These are phyloP conservation scores for Stellera chamaejasme DNA, from an alignment of 345 rosid species.

Conservation along the genomic window DNA sequence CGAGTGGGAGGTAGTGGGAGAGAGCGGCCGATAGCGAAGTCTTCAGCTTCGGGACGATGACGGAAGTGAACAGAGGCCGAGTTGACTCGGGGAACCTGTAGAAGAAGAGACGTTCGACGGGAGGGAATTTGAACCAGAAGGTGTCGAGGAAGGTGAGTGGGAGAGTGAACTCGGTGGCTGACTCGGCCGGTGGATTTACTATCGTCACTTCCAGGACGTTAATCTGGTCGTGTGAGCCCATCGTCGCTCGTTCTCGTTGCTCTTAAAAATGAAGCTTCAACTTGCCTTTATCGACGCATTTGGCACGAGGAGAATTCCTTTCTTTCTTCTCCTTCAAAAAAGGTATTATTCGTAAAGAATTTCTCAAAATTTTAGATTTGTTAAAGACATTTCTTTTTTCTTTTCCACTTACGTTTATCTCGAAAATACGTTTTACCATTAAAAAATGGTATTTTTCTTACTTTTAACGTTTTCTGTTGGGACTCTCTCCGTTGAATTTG, in stretches of 20 bases:
- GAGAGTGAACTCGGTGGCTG: constrained; percentile 15
- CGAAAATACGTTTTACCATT: no score
- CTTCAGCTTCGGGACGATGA: constrained; percentile 22
- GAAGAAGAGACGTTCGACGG: constrained; percentile 24
- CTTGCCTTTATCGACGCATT: no score
- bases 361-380: no score
- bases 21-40: constrained; percentile 22
- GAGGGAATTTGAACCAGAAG: constrained; percentile 20
- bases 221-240: not conserved
- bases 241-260: not conserved
- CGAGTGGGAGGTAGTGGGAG: constrained; percentile 17
- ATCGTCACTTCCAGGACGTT: constrained; percentile 2
- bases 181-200: constrained; percentile 13
- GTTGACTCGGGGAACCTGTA: constrained; percentile 19
- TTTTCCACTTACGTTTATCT: no score
- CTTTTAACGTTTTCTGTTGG: no score
- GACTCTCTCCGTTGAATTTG: no score
- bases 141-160: constrained; percentile 25
- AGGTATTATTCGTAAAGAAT: no score
- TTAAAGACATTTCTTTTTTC: no score
- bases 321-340: no score
- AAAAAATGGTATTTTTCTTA: no score
- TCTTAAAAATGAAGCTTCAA: not conserved
- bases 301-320: no score
- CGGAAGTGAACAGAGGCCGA: constrained; percentile 14